Base-by-base conservation (phyloP, 495 filamentous ascomycete genomes). In the Tuber borchii region DNA sequence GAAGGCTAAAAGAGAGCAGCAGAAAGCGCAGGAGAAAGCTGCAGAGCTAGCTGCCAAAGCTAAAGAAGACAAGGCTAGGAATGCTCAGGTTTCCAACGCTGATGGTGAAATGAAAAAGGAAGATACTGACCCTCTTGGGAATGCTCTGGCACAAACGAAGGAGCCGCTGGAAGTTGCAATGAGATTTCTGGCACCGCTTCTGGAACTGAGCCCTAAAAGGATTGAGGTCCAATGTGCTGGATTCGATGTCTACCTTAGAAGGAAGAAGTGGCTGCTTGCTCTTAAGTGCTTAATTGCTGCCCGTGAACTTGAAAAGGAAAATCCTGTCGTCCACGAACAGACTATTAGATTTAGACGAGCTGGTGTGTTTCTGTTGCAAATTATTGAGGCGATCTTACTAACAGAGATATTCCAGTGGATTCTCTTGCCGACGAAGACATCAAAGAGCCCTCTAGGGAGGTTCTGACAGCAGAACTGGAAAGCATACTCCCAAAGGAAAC, bases 1-100 rank as follows among this genome's bases (percentile, higher is more conserved):
- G 88, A 99, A 98, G 86, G 94, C 95, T 3, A 94, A 90, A 85
- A 94, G 93, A 84, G 95, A 97, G 79, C 92, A 92, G 17, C 92
- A 95, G 80, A 94, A 92, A 80, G 87, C 88, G 12, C 83, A 88
- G 69, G 93, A 97, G 82, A 91, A 92, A 81, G 90, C 91, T 46
- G 95, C 94, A 44, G 90, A 90, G 20, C 91, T 93, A 77, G 85
- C 85, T 43, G 87, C 86, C n/a, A 89, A 88, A 76, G 95, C 92
- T 84, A 91, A 92, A 40, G 90, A 94, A 83, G 91, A 91, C 79
- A 91, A 90, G 81, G 85, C 87, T 39, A 85, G 82, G 61, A 82
- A 85, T 31, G 83, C 84, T 39, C 88, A 88, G 73, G 84, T 85
- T 74, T 83, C 83, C 22, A 84, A 85, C 14, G 84, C 82, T 19